Evolutionary conservation across 73 alveolate genomes (phyloP), one percentile per base, ranked within the genome.

Genomic region (Blepharisma japonicum): DNA sequence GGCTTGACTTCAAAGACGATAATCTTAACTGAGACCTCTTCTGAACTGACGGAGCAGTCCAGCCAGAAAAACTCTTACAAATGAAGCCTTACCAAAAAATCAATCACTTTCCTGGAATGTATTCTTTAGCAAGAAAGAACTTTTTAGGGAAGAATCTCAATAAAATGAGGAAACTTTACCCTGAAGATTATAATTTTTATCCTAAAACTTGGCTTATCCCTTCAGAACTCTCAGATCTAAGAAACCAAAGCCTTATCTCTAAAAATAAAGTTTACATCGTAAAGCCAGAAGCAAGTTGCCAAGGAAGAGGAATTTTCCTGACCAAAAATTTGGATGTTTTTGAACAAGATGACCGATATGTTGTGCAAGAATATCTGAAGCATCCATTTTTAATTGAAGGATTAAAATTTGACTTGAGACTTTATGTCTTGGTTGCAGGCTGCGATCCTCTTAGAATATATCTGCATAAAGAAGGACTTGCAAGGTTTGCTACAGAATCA

Each of bases 381-480:
- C 84, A 82, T 67, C 99, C 99, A 27, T 93, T 81, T 80, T 82
- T 96, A 68, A 87, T 96, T 20, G 99, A 94, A 71, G 98, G 96
- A 9, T 86, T 93, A 68, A 96, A 96, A 87, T 96, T 96, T 81
- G 99, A 96, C 83, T 86, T 96, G 9, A 84, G 91, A 84, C 87
- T 96, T 23, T 92, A 92, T 78, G 92, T 89, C 14, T 68, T 92
- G 46, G 82, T 92, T 1, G 84, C 92, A 45, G 81, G 92, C 5
- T 81, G 86, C 14, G 83, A 92, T 78, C 98, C 98, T 45, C 77
- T 92, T 7, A 90, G 90, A 70, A 91, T 92, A 81, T 92, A 87
- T 84, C 72, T 92, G 85, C 90, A 86, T 72, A 79, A 88, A 77
- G 96, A 92, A 70, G 98, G 98, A 1, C 86, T 92, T 45, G 98